Conservation (phyloP, 2,329 filamentous ascomycete genomes). For the Coniochaeta ligniaria region DNA sequence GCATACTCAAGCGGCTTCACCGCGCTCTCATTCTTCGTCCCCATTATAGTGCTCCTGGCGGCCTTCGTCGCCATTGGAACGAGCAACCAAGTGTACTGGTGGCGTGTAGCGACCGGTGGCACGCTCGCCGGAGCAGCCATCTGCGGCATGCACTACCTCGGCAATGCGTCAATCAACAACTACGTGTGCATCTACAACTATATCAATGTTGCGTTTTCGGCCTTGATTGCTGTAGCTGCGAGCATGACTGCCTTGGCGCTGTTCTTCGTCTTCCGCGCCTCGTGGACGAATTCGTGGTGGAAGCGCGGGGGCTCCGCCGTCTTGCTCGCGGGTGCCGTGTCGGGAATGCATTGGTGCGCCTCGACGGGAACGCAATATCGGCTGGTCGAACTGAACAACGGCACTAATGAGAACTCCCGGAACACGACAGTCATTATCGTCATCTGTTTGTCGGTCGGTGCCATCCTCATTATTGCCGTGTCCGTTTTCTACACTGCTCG, state of each 20-base stretch:
- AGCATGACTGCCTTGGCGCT: constrained; percentile 63
- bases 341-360: constrained; percentile 84
- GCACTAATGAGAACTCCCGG: constrained; percentile 39
- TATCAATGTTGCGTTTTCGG: constrained; percentile 58
- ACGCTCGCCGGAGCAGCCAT: constrained; percentile 66
- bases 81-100: constrained; percentile 47
- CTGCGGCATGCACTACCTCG: constrained; percentile 81
- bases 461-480: constrained; percentile 51
- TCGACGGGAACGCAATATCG: constrained; percentile 63
- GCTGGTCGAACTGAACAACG: constrained; percentile 37
- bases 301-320: constrained; percentile 60
- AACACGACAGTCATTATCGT: constrained; percentile 68
- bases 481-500: constrained; percentile 47
- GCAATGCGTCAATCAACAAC: constrained; percentile 76
- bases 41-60: constrained; percentile 64
- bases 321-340: constrained; percentile 66
- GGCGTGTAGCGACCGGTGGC: constrained; percentile 56
- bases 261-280: constrained; percentile 70
- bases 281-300: constrained; percentile 76
- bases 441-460: constrained; percentile 56
- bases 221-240: constrained; percentile 64
- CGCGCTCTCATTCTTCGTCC: constrained; percentile 70
- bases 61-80: constrained; percentile 66
- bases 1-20: constrained; percentile 68
- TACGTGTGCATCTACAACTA: constrained; percentile 58